These are phyloP conservation scores for Phalaenopsis hybrid DNA, from an alignment of 116 monocot genomes.

Conservation along the genomic window DNA sequence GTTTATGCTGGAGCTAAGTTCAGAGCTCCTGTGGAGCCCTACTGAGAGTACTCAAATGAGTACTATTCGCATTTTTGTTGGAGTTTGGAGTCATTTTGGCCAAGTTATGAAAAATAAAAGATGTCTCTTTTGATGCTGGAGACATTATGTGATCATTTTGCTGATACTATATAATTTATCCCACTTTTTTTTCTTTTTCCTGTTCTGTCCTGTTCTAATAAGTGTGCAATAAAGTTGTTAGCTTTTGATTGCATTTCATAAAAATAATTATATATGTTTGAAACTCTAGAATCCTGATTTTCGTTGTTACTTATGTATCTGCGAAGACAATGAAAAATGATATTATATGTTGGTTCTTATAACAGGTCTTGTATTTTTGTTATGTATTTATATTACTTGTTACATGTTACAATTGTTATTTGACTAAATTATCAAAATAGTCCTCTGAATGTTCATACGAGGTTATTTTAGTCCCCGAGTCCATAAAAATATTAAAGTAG, in stretches of 20 bases:
- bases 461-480: too few relatives aligned
- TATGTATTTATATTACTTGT: too few relatives aligned
- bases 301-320: too few relatives aligned
- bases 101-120: not conserved
- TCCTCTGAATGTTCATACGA: too few relatives aligned
- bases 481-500: too few relatives aligned
- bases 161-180: not conserved
- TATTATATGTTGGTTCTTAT: too few relatives aligned
- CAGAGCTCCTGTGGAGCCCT: constrained; percentile 71
- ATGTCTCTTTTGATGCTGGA: not conserved
- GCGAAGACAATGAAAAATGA: too few relatives aligned
- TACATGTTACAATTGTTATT: too few relatives aligned
- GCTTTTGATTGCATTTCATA: not conserved
- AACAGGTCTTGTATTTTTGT: too few relatives aligned
- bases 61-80: not conserved
- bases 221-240: not conserved
- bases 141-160: not conserved
- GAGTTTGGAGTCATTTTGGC: not conserved
- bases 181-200: not conserved
- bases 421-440: too few relatives aligned
- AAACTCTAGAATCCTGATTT: too few relatives aligned
- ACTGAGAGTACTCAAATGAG: constrained; percentile 15
- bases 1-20: constrained; percentile 78
- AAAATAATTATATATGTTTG: too few relatives aligned
- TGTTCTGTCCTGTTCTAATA: not conserved